Base-by-base conservation (phyloP, 768 basidiomycete genomes). In the Termitomyces sp. region DNA sequence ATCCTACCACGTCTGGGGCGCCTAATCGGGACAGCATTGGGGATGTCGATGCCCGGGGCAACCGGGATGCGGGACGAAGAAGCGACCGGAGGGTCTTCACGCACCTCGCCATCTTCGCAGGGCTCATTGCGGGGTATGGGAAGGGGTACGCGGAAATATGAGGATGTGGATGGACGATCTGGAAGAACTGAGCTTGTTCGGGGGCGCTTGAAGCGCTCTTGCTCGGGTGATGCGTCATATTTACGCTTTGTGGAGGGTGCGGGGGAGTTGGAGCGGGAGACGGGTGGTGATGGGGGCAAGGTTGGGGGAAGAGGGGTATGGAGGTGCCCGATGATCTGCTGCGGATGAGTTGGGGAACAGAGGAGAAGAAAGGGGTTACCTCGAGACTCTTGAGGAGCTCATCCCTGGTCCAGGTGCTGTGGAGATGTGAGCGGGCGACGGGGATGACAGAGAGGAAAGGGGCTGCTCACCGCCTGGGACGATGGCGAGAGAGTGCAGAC, bases 1-100 rank as follows among this genome's bases (percentile, higher is more conserved):
- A 76, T 72, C 66, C 77, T 77, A 59, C 86, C 84, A 49, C 84
- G 82, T 64, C 83, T 83, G 7, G 87, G 86, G 12, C 86, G 78
- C 48, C 85, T 81, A 57, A 88, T 79, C 57, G 87, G 88, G 19
- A 84, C 79, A 66, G 70, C 67, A 70, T 63, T 63, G 69, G 64
- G 64, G 63, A 67, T 40, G 66, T 67, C 46, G 67, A 57, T 46
- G 65, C 57, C 50, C n/a, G 59, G 60, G 42, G 50, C 59, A 23
- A 58, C 56, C 62, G 64, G 54, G 58, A 63, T 55, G 63, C 64
- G 58, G 55, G 69, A 62, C 8, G 68, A 62, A 17, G 69, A 65
- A 6, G 69, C 61, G 4, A 66, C 56, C 11, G 64, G 61, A 51
- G 70, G 68, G 48, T 81, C 81, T 61, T 83, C 81, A 42, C 68